Evolutionary conservation across 2,329 filamentous ascomycete genomes (phyloP).

Genomic region (Nothopassalora personata): DNA sequence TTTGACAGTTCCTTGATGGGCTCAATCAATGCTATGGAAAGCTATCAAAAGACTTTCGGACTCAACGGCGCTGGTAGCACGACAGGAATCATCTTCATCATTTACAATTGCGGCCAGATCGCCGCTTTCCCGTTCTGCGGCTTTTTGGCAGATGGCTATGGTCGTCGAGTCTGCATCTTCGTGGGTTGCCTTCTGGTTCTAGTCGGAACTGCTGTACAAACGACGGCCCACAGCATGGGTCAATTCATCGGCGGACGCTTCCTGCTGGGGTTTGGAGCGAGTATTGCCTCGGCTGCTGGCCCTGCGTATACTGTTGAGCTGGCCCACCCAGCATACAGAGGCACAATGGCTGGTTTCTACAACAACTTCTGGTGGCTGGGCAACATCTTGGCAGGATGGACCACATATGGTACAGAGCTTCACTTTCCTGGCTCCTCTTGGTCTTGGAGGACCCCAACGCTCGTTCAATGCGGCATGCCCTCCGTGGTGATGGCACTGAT

Average conservation of each 20-base stretch:
- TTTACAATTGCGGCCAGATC: slow-evolving; percentile 48
- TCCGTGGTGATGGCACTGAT: slow-evolving; percentile 41
- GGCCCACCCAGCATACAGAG: slow-evolving; percentile 56
- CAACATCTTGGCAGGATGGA: slow-evolving; percentile 50
- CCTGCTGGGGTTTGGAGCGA: slow-evolving; percentile 43
- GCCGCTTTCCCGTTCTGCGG: slow-evolving; percentile 45
- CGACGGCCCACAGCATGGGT: slow-evolving; percentile 41
- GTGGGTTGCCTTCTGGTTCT: slow-evolving; percentile 51
- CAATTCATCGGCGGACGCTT: slow-evolving; percentile 50
- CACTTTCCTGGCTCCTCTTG: slow-evolving; percentile 26
- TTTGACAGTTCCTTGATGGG: slow-evolving; percentile 38
- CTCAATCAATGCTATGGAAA: slow-evolving; percentile 50
- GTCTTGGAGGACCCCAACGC: slow-evolving; percentile 44
- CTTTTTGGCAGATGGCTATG: slow-evolving; percentile 39
- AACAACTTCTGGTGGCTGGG: slow-evolving; percentile 45
- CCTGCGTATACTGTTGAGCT: slow-evolving; percentile 59
- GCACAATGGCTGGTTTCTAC: slow-evolving; percentile 55
- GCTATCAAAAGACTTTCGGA: slow-evolving; percentile 48
- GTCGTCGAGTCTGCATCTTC: slow-evolving; percentile 53
- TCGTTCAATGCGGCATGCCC: slow-evolving; percentile 36
- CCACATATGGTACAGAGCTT: slow-evolving; percentile 17
- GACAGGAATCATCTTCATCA: slow-evolving; percentile 43
- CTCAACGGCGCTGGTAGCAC: slow-evolving; percentile 45
- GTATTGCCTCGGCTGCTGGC: slow-evolving; percentile 53
- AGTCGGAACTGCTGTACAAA: slow-evolving; percentile 49